Evolutionary conservation across 164 flowering plant genomes (phyloP), one percentile per base, ranked within the genome.

Genomic region (Vitis riparia): DNA sequence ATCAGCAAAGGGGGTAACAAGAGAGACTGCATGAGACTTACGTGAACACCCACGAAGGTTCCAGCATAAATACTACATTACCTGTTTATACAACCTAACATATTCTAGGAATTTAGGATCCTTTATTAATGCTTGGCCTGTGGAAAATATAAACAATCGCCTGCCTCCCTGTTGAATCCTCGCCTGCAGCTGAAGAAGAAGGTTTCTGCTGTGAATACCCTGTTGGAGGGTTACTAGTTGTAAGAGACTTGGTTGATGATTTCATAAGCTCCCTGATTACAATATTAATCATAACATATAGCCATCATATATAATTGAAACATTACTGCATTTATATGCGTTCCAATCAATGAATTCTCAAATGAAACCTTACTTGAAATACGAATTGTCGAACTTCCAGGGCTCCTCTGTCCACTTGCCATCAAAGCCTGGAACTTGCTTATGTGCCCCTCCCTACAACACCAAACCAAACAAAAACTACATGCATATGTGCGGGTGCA

Each of bases 391-490:
- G 78, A 95, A 95, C 74, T 89, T 88, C 67, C 86, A 68, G 62
- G 97, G 97, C 37, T 95, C 90, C 66, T 73, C 71, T 32, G 99
- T 95, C 98, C 98, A 93, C 5, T 94, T 80, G n/a, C 99, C 97
- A 2, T 89, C 94, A 83, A 90, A 91, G 47, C 93, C 94, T 48
- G 99, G 91, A 70, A 98, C 84, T 47, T 95, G 97, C 44, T 70
- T 72, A 77, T 90, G 98, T 72, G 93, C 97, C 75, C 83, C 83
- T 74, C 98, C 98, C 99, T 95, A 57, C 30, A 74, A 55, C 47
- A 67, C 9, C 50, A 55, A 79, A 56, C 3, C 10, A 55, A 57
- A 23, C 51, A 49, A 5, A 15, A 51, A 29, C 7, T 37, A 37
- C 1, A 23, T 65, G 4, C 1, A 47, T 9, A 44, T 63, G 60